A percentile compares a stretch with the other conserved stretches of the same genome.
These are phyloP conservation scores for Tolypocladium endophyticum DNA, from an alignment of 2,329 filamentous ascomycete genomes.

Conservation along the genomic window DNA sequence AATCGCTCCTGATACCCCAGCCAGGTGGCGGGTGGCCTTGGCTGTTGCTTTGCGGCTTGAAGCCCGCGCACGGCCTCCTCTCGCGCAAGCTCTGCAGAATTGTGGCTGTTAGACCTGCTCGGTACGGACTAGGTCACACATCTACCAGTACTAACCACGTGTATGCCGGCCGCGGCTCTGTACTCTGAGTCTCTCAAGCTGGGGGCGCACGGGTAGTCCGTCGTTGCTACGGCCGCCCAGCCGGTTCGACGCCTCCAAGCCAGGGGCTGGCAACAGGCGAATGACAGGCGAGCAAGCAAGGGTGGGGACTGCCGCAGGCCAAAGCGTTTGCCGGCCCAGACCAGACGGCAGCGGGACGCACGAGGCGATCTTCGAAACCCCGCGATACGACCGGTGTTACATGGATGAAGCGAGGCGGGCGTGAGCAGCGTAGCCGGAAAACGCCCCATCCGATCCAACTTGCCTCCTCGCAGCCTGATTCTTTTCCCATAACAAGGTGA, in stretches of 20 bases:
- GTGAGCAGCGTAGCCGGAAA: not conserved
- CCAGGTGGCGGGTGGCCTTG: not conserved
- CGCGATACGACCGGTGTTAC: not conserved
- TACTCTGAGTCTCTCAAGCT: not conserved
- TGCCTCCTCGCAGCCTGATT: not conserved
- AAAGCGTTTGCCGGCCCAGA: not conserved
- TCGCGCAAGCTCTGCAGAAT: too few relatives aligned
- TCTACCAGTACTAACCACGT: not conserved
- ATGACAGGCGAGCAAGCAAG: not conserved
- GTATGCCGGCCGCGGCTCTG: not conserved
- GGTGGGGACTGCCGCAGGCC: not conserved
- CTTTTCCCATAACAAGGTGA: not conserved
- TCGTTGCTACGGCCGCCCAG: not conserved
- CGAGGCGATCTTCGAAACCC: not conserved
- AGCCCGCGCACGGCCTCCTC: not conserved
- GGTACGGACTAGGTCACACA: too few relatives aligned
- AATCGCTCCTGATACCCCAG: not conserved
- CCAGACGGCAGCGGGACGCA: not conserved
- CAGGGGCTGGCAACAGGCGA: not conserved
- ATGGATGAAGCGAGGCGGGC: not conserved
- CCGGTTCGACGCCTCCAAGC: not conserved
- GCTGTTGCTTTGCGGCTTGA: not conserved
- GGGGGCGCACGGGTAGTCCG: not conserved
- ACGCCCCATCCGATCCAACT: not conserved
- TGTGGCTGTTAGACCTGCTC: too few relatives aligned